These are phyloP conservation scores for Ambrosiella xylebori DNA, from an alignment of 2,329 filamentous ascomycete species.

Conservation along the genomic window DNA sequence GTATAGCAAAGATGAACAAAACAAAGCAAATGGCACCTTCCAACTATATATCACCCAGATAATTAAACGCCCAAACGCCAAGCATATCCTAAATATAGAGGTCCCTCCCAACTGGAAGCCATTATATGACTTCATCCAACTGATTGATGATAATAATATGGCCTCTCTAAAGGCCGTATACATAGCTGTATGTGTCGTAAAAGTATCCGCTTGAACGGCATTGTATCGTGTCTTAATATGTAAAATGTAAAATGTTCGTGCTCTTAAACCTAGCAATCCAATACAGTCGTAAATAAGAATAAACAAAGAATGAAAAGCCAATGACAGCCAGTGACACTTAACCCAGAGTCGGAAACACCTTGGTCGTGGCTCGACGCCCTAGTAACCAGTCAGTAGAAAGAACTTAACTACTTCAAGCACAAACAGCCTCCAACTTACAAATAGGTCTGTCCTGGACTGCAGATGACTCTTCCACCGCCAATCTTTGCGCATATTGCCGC, in stretches of 20 bases:
- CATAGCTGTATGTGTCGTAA: too few relatives aligned
- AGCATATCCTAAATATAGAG: too few relatives aligned
- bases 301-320: background rate
- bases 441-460: constrained; percentile 19
- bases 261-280: background rate
- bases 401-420: background rate
- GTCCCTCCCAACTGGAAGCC: too few relatives aligned
- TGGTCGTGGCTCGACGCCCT: constrained; percentile 28
- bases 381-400: background rate
- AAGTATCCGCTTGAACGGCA: too few relatives aligned
- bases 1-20: background rate
- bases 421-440: constrained; percentile 20
- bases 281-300: background rate
- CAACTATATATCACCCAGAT: background rate
- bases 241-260: background rate
- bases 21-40: background rate
- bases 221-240: background rate
- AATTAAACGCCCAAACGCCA: too few relatives aligned
- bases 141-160: too few relatives aligned
- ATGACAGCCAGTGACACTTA: constrained; percentile 5
- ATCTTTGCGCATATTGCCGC: constrained; percentile 26
- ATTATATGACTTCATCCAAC: too few relatives aligned
- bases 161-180: too few relatives aligned
- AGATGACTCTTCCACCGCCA: constrained; percentile 23
- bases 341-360: constrained; percentile 26